Percentiles rank a stretch among this genome's conserved stretches.
phyloP scores from a whole-genome alignment of 2,329 filamentous ascomycete genomes.

The Emericellopsis atlantica region DNA sequence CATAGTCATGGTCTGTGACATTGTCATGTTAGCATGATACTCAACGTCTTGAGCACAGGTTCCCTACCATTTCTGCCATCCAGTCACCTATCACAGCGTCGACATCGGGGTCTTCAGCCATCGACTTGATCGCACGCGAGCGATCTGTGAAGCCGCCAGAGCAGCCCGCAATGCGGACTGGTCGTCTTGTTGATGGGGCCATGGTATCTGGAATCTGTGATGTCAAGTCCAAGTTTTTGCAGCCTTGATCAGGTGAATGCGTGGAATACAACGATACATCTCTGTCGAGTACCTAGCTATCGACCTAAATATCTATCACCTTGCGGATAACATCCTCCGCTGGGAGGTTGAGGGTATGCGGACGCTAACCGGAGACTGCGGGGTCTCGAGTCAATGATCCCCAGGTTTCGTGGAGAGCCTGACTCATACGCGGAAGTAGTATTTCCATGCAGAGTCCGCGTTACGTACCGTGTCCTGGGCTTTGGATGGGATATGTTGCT shows the following conservation, averaged over 20 bases:
- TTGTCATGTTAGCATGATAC: neutral
- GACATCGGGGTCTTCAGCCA: conserved; percentile 5
- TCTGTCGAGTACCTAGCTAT: neutral
- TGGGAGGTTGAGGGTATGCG: neutral
- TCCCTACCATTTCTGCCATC: conserved; percentile 2
- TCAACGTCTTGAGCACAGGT: conserved; percentile 3
- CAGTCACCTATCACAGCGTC: conserved; percentile 4
- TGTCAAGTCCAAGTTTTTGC: neutral
- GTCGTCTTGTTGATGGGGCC: neutral
- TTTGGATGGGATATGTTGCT: too few species aligned
- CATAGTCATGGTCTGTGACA: conserved; percentile 13
- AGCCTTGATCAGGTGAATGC: neutral
- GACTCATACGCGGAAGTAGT: neutral
- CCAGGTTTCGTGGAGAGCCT: neutral
- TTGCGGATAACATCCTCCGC: neutral
- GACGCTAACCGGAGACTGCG: neutral
- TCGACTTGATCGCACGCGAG: conserved; percentile 1
- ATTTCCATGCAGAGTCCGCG: neutral
- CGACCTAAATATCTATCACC: neutral
- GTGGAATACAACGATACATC: neutral
- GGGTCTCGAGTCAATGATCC: neutral
- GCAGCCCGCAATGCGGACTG: conserved; percentile 6
- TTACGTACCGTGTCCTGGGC: neutral
- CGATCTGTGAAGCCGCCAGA: conserved; percentile 7
- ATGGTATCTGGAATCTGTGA: neutral